Conservation (phyloP, 352 stramenopile genomes). For the Halophytophthora polymorphica region DNA sequence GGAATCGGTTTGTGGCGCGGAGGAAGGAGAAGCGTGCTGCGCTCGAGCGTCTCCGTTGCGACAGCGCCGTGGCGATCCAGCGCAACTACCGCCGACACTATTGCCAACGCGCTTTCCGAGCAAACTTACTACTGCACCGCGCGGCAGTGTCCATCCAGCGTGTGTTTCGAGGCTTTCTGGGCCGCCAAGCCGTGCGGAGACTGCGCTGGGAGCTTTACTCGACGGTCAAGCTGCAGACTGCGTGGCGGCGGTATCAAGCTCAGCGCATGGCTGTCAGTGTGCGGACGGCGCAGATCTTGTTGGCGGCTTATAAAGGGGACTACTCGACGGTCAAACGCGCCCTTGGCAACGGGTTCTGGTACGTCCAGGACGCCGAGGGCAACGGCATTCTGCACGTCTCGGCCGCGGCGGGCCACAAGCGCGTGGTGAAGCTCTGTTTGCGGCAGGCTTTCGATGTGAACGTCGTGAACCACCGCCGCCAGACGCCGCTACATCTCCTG, state of each 20-base stretch:
- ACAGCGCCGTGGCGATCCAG: slow-evolving; percentile 61
- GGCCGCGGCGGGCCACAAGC: slow-evolving; percentile 62
- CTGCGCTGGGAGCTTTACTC: slow-evolving; percentile 39
- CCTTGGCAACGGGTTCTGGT: slow-evolving; percentile 46
- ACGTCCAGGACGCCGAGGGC: slow-evolving; percentile 48
- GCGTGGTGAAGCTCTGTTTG: slow-evolving; percentile 81
- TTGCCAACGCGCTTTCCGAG: slow-evolving; percentile 49
- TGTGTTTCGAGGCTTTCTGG: slow-evolving; percentile 43
- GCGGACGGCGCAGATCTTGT: slow-evolving; percentile 56
- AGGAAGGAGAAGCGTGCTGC: slow-evolving; percentile 40
- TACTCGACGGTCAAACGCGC: slow-evolving; percentile 64
- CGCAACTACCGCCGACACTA: slow-evolving; percentile 54
- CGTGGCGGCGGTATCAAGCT: slow-evolving; percentile 49
- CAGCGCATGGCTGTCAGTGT: slow-evolving; percentile 30
- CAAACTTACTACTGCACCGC: slow-evolving; percentile 29
- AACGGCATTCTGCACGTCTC: slow-evolving; percentile 76
- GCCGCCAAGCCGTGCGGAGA: slow-evolving; percentile 30
- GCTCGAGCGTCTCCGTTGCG: slow-evolving; percentile 26
- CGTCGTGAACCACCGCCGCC: slow-evolving; percentile 40
- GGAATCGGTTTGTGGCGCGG: slow-evolving; percentile 17
- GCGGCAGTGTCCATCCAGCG: slow-evolving; percentile 59
- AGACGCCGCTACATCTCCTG: slow-evolving; percentile 74
- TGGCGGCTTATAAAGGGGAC: slow-evolving; percentile 68
- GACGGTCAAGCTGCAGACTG: slow-evolving; percentile 47
- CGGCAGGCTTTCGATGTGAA: slow-evolving; percentile 76